Evolutionary conservation across 768 basidiomycete genomes (phyloP), one percentile per base, ranked within the genome.

Genomic region (Agrocybe praecox): DNA sequence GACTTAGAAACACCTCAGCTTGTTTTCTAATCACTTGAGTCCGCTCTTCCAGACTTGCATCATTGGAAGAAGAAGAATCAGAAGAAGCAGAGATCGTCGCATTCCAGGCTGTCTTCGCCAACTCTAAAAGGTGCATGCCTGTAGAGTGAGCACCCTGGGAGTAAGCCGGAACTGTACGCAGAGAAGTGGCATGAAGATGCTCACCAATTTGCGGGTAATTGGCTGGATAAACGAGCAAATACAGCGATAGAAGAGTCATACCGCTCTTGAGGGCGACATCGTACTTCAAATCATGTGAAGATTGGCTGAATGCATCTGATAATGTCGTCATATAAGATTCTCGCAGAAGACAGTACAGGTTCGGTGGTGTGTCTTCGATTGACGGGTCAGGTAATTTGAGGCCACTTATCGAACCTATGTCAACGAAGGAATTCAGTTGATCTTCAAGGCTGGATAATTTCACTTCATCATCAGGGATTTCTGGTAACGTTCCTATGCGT

Each of bases 161-260:
- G n/a, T 19, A 22, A 26, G 34, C 34, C 53, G 18, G 53, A 42
- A 18, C 17, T 33, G 45, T 46, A 19, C 14, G 24, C 29, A 32
- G 18, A 36, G 32, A 44, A 18, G 11, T 15, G 34, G 18, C 11
- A 23, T n/a, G n/a, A 12, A 6, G 33, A 32, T 43, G 68, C 80
- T 60, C 52, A 90, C 92, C 92, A 22, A 87, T 90, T 61, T 92
- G 89, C n/a, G 91, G 92, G 68, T 91, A 92, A 64, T 88, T 87
- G 2, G 71, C 73, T 1, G 92, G 90, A 63, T 94, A 94, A 46
- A 92, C 75, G 51, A 89, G 65, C 11, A 80, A 64, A 68, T 93
- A 94, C 7, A 90, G 70, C 1, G 86, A 86, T 18, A 91, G 72
- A 14, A 92, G 71, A 1, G 81, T 80, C 34, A 77, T 63, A 14